Conservation (phyloP, 2,329 filamentous ascomycete genomes). For the Phyllosticta paracitricarpa region DNA sequence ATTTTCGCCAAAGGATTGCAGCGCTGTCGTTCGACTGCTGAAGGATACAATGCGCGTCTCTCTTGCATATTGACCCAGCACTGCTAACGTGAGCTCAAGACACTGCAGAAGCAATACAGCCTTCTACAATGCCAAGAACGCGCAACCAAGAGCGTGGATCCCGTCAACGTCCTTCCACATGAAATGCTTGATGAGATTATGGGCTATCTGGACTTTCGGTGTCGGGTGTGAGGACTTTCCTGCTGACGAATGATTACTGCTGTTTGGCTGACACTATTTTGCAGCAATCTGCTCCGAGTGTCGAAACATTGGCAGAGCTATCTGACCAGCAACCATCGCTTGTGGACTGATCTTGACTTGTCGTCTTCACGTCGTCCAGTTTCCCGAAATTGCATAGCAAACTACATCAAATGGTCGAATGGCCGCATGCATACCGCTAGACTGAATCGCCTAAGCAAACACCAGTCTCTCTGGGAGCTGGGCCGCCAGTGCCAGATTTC, state of each 20-base stretch:
- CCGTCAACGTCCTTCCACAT: constrained; percentile 42
- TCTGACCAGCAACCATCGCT: constrained; percentile 34
- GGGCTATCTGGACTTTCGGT: constrained; percentile 41
- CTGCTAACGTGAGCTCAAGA: neutral
- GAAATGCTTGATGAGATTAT: constrained; percentile 45
- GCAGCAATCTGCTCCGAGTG: constrained; percentile 41
- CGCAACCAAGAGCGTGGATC: constrained; percentile 36
- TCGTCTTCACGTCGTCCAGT: constrained; percentile 35
- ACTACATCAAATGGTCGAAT: constrained; percentile 24
- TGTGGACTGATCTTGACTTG: constrained; percentile 48
- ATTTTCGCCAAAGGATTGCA: constrained; percentile 51
- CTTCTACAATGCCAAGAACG: constrained; percentile 33
- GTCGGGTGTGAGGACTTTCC: constrained; percentile 33
- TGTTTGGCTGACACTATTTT: neutral
- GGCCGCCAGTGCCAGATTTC: constrained; percentile 26
- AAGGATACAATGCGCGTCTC: constrained; percentile 22
- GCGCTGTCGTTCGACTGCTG: constrained; percentile 1
- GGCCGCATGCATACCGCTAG: constrained; percentile 18
- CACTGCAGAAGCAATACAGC: constrained; percentile 35
- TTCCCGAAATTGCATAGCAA: constrained; percentile 32
- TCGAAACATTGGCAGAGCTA: constrained; percentile 47
- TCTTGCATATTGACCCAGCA: neutral
- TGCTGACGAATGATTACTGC: neutral
- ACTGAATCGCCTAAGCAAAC: constrained; percentile 28
- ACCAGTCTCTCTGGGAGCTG: constrained; percentile 32